These are phyloP conservation scores for Chlamydomonas eustigma DNA, from an alignment of 139 green algal species.

Conservation along the genomic window DNA sequence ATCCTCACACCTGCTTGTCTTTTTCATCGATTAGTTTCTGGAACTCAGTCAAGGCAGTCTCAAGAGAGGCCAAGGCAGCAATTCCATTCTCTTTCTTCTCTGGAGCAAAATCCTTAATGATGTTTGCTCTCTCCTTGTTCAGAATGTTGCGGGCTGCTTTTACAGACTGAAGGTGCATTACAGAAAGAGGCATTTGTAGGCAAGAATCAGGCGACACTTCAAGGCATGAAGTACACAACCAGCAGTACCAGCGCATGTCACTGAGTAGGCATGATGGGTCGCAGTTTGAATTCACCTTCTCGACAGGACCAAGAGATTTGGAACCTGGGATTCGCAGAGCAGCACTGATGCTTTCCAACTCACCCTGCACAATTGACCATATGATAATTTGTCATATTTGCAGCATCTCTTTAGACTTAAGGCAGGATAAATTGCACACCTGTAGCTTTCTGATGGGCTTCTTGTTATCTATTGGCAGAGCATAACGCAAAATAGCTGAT, in stretches of 20 bases:
- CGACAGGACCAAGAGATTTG: slow-evolving; percentile 73
- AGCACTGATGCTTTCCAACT: slow-evolving; percentile 87
- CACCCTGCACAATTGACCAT: slow-evolving; percentile 17
- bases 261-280: too few relatives aligned
- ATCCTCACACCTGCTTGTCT: slow-evolving; percentile 75
- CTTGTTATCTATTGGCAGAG: slow-evolving; percentile 87
- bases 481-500: slow-evolving; percentile 84
- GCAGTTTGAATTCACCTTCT: slow-evolving; percentile 33
- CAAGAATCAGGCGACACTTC: too few relatives aligned
- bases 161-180: slow-evolving; percentile 43
- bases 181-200: too few relatives aligned
- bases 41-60: slow-evolving; percentile 64
- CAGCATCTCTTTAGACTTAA: background rate
- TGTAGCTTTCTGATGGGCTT: slow-evolving; percentile 87
- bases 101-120: slow-evolving; percentile 65
- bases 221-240: too few relatives aligned
- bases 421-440: slow-evolving; percentile 30
- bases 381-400: background rate
- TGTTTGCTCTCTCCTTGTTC: slow-evolving; percentile 45
- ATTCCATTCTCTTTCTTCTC: slow-evolving; percentile 63
- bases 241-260: too few relatives aligned
- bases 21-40: slow-evolving; percentile 58
- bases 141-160: slow-evolving; percentile 51
- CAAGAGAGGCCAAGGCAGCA: slow-evolving; percentile 41
- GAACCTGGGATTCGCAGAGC: slow-evolving; percentile 81